These are phyloP conservation scores for Pseudocercospora cruenta DNA, from an alignment of 2,329 filamentous ascomycete genomes.

Conservation along the genomic window DNA sequence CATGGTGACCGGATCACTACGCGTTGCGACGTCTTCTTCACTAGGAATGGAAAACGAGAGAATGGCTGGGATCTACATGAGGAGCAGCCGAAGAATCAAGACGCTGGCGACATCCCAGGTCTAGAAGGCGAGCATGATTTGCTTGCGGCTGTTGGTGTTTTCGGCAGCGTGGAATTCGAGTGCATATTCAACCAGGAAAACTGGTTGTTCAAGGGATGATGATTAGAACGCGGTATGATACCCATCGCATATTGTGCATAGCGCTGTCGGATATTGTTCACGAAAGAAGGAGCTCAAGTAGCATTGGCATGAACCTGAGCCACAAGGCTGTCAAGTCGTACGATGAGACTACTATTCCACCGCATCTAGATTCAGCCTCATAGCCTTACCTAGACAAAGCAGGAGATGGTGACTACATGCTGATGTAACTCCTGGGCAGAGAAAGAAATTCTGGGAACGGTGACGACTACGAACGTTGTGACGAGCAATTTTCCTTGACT, in stretches of 20 bases:
- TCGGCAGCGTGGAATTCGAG: conserved; percentile 70
- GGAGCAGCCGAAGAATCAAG: conserved; percentile 67
- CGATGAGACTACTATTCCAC: neutral
- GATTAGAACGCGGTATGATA: neutral
- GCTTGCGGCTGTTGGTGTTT: conserved; percentile 71
- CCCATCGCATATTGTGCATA: neutral
- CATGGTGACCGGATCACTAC: conserved; percentile 39
- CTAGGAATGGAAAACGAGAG: conserved; percentile 62
- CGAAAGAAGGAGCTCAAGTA: neutral
- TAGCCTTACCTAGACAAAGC: neutral
- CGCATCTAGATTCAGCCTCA: neutral
- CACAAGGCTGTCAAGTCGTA: neutral
- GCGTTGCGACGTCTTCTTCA: conserved; percentile 69
- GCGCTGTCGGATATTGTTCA: neutral
- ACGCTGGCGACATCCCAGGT: conserved; percentile 64
- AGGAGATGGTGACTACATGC: neutral
- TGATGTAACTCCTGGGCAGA: neutral
- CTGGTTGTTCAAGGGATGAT: conserved; percentile 35
- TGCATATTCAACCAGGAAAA: conserved; percentile 47
- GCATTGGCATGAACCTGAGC: too few species aligned
- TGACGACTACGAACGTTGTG: neutral
- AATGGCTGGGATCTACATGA: conserved; percentile 75
- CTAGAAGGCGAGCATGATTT: conserved; percentile 68
- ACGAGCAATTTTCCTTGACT: too few species aligned
- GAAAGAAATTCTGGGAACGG: neutral